phyloP scores from a whole-genome alignment of 2,329 filamentous ascomycete genomes.

The Phyllosticta citribraziliensis region DNA sequence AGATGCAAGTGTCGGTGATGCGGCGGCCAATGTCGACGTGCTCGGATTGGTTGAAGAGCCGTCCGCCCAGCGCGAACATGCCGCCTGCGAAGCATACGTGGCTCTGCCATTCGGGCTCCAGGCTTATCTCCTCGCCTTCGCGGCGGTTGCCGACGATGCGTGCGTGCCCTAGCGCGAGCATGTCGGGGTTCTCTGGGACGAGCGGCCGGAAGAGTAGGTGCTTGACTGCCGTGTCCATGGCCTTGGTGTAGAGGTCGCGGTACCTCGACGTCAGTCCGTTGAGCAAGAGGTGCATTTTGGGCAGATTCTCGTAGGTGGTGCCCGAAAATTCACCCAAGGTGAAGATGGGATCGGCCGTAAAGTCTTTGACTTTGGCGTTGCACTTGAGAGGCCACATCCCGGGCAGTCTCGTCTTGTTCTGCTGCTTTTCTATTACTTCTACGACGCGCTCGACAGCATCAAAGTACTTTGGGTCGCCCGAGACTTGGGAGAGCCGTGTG shows the following conservation, averaged over 20 bases:
- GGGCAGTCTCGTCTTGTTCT: constrained; percentile 33
- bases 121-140: constrained; percentile 5
- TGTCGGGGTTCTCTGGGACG: constrained; percentile 34
- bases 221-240: constrained; percentile 32
- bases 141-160: background rate
- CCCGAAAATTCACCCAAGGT: constrained; percentile 32
- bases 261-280: constrained; percentile 38
- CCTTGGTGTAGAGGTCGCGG: constrained; percentile 47
- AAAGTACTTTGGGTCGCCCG: constrained; percentile 36
- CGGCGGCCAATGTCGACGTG: constrained; percentile 48
- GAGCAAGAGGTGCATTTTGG: constrained; percentile 39
- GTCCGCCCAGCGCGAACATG: constrained; percentile 52
- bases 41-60: constrained; percentile 43
- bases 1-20: constrained; percentile 52
- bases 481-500: constrained; percentile 36
- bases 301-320: constrained; percentile 35
- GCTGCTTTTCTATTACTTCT: constrained; percentile 31
- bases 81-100: constrained; percentile 52
- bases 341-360: background rate
- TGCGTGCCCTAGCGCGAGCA: constrained; percentile 24
- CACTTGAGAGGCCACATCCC: constrained; percentile 41
- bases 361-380: constrained; percentile 22
- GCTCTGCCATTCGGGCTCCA: constrained; percentile 47
- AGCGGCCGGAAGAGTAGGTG: constrained; percentile 42
- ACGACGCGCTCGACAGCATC: constrained; percentile 37